Conservation (phyloP, 2,329 filamentous ascomycete species). For the Seiridium unicorne region DNA sequence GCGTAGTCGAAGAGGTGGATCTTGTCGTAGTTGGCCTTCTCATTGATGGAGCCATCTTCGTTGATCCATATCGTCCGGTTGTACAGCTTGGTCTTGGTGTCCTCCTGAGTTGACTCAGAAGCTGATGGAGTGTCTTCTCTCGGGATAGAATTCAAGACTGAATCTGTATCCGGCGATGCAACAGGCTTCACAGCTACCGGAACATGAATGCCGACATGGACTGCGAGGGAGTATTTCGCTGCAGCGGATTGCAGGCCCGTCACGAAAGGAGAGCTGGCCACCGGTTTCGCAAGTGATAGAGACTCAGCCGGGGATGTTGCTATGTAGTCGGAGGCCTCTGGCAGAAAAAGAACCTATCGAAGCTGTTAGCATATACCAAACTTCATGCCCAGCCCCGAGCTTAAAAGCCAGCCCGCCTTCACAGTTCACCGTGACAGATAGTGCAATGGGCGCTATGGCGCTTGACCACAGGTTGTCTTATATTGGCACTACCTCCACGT, state of each 20-base stretch:
- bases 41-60: slow-evolving; percentile 38
- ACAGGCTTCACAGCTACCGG: slow-evolving; percentile 45
- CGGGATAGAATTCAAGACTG: slow-evolving; percentile 4
- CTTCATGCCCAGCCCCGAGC: neutral
- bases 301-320: slow-evolving; percentile 66
- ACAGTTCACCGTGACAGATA: too few relatives aligned
- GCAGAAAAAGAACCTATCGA: slow-evolving; percentile 75
- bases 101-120: neutral
- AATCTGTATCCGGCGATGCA: neutral
- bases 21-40: slow-evolving; percentile 69
- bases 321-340: slow-evolving; percentile 91
- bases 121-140: neutral
- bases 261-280: slow-evolving; percentile 69
- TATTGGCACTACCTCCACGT: too few relatives aligned
- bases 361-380: neutral
- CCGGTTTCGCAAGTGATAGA: slow-evolving; percentile 67
- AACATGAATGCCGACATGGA: slow-evolving; percentile 88
- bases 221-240: slow-evolving; percentile 59
- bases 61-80: slow-evolving; percentile 55
- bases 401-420: too few relatives aligned
- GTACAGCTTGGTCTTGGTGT: slow-evolving; percentile 35
- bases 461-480: too few relatives aligned
- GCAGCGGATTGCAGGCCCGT: slow-evolving; percentile 71
- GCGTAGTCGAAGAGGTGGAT: slow-evolving; percentile 82
- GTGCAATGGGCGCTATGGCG: too few relatives aligned